A percentile compares a stretch with the other conserved stretches of the same genome.
These are phyloP conservation scores for Saraca asoca DNA, from an alignment of 331 rosid genomes.

Conservation along the genomic window DNA sequence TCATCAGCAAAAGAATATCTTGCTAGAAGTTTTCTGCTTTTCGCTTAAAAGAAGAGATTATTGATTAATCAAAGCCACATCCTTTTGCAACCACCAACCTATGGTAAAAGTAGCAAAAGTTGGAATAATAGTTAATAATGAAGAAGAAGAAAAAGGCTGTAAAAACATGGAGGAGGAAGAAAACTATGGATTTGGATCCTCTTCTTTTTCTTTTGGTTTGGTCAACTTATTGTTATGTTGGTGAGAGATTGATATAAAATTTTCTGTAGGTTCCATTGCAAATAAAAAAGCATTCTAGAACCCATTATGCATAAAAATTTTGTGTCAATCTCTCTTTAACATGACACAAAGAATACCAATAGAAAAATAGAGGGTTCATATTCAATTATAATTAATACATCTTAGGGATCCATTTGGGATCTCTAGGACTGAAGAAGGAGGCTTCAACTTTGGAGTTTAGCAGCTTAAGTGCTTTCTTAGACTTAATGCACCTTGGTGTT, in stretches of 20 bases:
- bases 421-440: slow-evolving; percentile 72
- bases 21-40: not conserved
- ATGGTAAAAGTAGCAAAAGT: slow-evolving; percentile 17
- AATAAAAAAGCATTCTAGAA: no score
- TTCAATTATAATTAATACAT: slow-evolving; percentile 1
- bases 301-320: no score
- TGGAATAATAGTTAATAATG: slow-evolving; percentile 7
- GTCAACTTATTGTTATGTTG: no score
- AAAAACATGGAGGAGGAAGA: no score
- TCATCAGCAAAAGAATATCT: not conserved
- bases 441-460: slow-evolving; percentile 65
- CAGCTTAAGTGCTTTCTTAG: slow-evolving; percentile 62
- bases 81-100: slow-evolving; percentile 36
- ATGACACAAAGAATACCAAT: no score
- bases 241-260: no score
- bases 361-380: no score
- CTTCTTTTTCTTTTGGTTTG: no score
- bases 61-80: slow-evolving; percentile 20
- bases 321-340: no score
- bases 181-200: no score
- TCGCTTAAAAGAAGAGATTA: not conserved
- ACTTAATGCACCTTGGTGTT: slow-evolving; percentile 84
- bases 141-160: no score
- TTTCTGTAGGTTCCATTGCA: no score
- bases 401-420: slow-evolving; percentile 64